A percentile compares a stretch with the other conserved stretches of the same genome.
phyloP scores from a whole-genome alignment of 176 grass and related monocot species.

The Sorghum bicolor region DNA sequence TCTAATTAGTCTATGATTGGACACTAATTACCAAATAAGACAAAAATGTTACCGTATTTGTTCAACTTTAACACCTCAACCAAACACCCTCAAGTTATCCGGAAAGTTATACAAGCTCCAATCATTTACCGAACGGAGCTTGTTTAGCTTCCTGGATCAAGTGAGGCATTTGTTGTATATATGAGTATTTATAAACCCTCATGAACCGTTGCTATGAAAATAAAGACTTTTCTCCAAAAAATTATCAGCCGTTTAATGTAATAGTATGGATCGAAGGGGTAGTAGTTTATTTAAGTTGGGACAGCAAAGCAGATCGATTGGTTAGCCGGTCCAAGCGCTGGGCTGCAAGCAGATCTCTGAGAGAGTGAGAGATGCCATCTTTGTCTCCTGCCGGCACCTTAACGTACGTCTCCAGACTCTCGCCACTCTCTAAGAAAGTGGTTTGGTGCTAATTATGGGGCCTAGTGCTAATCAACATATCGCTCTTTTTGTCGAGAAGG shows the following conservation, averaged over 20 bases:
- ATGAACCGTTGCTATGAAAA: too few relatives aligned
- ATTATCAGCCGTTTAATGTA: too few relatives aligned
- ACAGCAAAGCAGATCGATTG: background rate
- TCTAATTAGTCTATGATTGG: too few relatives aligned
- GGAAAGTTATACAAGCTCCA: too few relatives aligned
- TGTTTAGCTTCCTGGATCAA: background rate
- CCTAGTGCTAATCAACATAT: background rate
- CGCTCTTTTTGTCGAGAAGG: background rate
- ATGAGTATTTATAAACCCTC: too few relatives aligned
- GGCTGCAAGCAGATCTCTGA: slow-evolving; percentile 13
- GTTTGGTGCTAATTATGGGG: background rate
- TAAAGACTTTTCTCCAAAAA: too few relatives aligned
- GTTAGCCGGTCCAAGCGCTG: slow-evolving; percentile 27
- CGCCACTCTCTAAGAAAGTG: background rate
- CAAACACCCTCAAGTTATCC: too few relatives aligned
- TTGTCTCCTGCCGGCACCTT: slow-evolving; percentile 21
- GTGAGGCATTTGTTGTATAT: background rate
- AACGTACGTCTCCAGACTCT: background rate
- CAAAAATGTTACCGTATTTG: too few relatives aligned
- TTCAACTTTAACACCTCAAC: too few relatives aligned
- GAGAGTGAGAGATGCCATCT: background rate
- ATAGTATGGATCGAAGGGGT: too few relatives aligned
- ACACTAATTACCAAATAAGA: too few relatives aligned
- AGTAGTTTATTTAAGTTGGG: background rate
- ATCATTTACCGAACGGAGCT: background rate